Conservation (phyloP, 2,329 filamentous ascomycete genomes). For the Beauveria scarabaeidicola region DNA sequence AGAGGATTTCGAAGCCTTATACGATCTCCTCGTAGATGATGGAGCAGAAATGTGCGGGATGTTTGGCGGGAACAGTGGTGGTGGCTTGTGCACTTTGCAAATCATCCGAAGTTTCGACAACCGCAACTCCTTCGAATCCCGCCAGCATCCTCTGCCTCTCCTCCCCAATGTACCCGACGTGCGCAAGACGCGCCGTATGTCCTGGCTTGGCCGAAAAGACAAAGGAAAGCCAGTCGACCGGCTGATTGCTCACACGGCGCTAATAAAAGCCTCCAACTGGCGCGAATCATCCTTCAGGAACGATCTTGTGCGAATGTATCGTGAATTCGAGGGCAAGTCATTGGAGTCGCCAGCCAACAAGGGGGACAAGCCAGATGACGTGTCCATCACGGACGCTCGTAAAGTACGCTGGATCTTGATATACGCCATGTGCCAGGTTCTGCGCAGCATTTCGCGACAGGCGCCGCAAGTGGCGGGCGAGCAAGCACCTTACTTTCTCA, state of each 20-base stretch:
- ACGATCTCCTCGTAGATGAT: conserved; percentile 61
- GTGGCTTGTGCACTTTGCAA: conserved; percentile 63
- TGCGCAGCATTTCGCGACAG: conserved; percentile 53
- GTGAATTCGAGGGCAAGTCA: conserved; percentile 58
- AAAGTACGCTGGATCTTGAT: conserved; percentile 73
- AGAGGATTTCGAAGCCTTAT: conserved; percentile 61
- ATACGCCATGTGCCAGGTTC: conserved; percentile 65
- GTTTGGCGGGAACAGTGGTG: conserved; percentile 47
- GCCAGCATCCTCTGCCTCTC: conserved; percentile 59
- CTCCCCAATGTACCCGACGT: conserved; percentile 37
- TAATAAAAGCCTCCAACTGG: conserved; percentile 43
- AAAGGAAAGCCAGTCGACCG: conserved; percentile 40
- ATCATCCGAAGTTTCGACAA: conserved; percentile 59
- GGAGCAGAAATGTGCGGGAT: conserved; percentile 39
- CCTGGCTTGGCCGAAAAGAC: conserved; percentile 33
- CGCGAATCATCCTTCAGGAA: conserved; percentile 34
- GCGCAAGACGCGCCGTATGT: conserved; percentile 22
- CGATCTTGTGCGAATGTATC: conserved; percentile 58
- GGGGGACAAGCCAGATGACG: conserved; percentile 46
- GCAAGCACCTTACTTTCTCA: conserved; percentile 48
- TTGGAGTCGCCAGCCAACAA: conserved; percentile 37
- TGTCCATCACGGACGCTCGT: conserved; percentile 53
- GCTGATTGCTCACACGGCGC: conserved; percentile 42
- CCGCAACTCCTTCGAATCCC: conserved; percentile 47
- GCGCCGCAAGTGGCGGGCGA: conserved; percentile 54